Conservation (phyloP, 1,284 basidiomycete genomes). For the Testicularia cyperi region DNA sequence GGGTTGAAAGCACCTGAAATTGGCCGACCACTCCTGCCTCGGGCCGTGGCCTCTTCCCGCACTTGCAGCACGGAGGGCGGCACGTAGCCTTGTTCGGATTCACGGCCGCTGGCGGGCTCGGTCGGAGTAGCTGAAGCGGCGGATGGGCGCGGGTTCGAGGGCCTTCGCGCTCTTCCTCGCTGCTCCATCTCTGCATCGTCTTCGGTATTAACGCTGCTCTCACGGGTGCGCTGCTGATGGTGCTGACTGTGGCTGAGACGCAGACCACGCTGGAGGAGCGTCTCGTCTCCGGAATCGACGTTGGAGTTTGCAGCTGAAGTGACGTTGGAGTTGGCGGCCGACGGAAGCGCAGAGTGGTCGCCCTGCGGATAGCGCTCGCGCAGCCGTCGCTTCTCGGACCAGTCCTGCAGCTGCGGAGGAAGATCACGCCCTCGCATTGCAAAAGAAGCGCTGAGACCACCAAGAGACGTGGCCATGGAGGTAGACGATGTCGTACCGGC, state of each 20-base stretch:
- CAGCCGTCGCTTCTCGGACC: constrained; percentile 48
- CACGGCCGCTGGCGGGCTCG: no score
- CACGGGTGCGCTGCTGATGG: constrained; percentile 7
- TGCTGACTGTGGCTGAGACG: neutral
- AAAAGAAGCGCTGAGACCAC: constrained; percentile 46
- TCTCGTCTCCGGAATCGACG: constrained; percentile 27
- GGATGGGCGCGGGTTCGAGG: no score
- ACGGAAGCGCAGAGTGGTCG: constrained; percentile 48
- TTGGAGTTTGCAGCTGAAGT: constrained; percentile 33
- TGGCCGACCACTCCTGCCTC: constrained; percentile 10
- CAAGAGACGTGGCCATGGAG: constrained; percentile 25
- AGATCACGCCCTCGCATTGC: constrained; percentile 50
- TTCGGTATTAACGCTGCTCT: constrained; percentile 19
- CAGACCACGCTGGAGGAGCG: constrained; percentile 7
- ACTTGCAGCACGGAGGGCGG: no score
- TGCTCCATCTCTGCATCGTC: constrained; percentile 22
- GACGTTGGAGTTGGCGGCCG: constrained; percentile 38
- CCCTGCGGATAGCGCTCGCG: constrained; percentile 50
- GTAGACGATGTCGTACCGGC: constrained; percentile 5
- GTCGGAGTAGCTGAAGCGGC: no score
- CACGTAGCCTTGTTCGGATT: no score
- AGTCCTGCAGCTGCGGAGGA: constrained; percentile 45
- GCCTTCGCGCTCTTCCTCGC: neutral
- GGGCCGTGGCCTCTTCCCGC: constrained; percentile 15
- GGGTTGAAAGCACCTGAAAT: constrained; percentile 12